A percentile compares a stretch with the other conserved stretches of the same genome.
These are phyloP conservation scores for Salix dunnii DNA, from an alignment of 345 rosid genomes.

Conservation along the genomic window DNA sequence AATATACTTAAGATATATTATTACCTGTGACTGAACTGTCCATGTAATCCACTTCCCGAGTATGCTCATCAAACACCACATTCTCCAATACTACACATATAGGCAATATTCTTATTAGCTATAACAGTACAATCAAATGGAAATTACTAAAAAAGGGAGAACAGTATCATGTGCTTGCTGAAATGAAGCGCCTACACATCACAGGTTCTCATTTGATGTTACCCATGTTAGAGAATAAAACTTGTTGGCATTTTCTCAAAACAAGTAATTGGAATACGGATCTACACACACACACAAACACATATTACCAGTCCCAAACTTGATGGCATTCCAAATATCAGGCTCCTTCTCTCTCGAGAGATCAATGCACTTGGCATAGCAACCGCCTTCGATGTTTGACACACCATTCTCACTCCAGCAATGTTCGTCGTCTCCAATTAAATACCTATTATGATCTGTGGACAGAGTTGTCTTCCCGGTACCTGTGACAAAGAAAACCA, in stretches of 20 bases:
- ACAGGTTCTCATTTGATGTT: background rate
- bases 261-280: background rate
- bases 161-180: background rate
- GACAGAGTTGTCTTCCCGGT: slow-evolving; percentile 96
- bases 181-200: background rate
- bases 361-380: slow-evolving; percentile 96
- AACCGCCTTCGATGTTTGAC: slow-evolving; percentile 97
- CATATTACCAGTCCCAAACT: slow-evolving; percentile 78
- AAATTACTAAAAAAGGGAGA: background rate
- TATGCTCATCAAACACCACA: slow-evolving; percentile 90
- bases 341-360: slow-evolving; percentile 92
- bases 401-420: slow-evolving; percentile 93
- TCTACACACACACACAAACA: background rate
- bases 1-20: background rate
- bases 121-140: background rate
- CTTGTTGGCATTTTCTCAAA: background rate
- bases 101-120: background rate
- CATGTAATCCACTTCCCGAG: slow-evolving; percentile 72
- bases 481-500: slow-evolving; percentile 32
- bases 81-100: slow-evolving; percentile 73
- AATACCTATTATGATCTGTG: slow-evolving; percentile 87
- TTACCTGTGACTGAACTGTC: slow-evolving; percentile 93
- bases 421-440: slow-evolving; percentile 95
- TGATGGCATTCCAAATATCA: slow-evolving; percentile 93
- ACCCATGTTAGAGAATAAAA: background rate